Percentiles rank a stretch among this genome's conserved stretches.
Conservation (phyloP, 345 rosid genomes). For the Arabidopsis thaliana region TAIR10.1 NC_003074.8:20625501-20626000, state of each 20-base stretch:
- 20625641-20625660: conserved; percentile 98
- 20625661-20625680: conserved; percentile 8
- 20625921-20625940: conserved; percentile 80
- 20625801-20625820: conserved; percentile 99
- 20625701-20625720: conserved; percentile 10
- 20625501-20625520: conserved; percentile 11
- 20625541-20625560: conserved; percentile 77
- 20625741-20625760: conserved; percentile 97
- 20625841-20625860: conserved; percentile 37
- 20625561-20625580: conserved; percentile 98
- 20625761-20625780: conserved; percentile 89
- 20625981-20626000: conserved; percentile 79
- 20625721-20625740: conserved; percentile 51
- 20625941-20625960: conserved; percentile 95
- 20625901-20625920: conserved; percentile 34
- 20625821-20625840: conserved; percentile 98
- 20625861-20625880: conserved; percentile 30
- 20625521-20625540: conserved; percentile 19
- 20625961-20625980: conserved; percentile 92
- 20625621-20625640: conserved; percentile 89
- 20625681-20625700: conserved; percentile 21
- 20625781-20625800: conserved; percentile 94
- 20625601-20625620: conserved; percentile 77
- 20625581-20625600: conserved; percentile 84
- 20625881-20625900: conserved; percentile 13